phyloP scores from a whole-genome alignment of 1,284 basidiomycete species.

The Trichosporon sp. region DNA sequence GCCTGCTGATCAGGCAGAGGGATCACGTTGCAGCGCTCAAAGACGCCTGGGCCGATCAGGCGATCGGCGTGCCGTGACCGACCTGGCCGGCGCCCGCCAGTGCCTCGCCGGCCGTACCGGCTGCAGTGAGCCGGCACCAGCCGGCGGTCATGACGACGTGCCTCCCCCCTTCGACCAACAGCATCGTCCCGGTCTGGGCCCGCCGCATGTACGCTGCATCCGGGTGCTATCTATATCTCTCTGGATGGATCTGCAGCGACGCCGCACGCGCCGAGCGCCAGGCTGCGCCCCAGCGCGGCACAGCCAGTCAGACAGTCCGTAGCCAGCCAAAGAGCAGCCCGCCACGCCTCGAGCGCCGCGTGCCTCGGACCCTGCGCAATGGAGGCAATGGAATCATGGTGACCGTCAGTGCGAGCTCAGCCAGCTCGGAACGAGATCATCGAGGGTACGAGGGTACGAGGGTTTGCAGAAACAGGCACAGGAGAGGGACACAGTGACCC shows the following conservation, averaged over 20 bases:
- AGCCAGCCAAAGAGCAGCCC: background rate
- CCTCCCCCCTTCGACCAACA: background rate
- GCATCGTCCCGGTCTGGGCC: background rate
- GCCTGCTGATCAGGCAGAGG: background rate
- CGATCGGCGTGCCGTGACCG: slow-evolving; percentile 5
- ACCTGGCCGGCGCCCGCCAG: slow-evolving; percentile 4
- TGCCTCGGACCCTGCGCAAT: background rate
- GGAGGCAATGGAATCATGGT: background rate
- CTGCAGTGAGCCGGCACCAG: background rate
- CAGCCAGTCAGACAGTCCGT: too few relatives aligned
- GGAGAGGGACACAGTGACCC: background rate
- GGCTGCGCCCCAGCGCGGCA: too few relatives aligned
- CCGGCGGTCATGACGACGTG: slow-evolving; percentile 3
- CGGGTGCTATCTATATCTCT: slow-evolving; percentile 2
- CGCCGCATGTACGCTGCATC: too few relatives aligned
- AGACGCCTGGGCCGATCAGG: slow-evolving; percentile 5
- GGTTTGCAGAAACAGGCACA: background rate
- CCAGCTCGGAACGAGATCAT: background rate
- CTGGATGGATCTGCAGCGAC: background rate
- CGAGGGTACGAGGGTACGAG: background rate
- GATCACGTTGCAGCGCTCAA: background rate
- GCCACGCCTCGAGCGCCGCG: background rate
- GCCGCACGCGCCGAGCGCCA: too few relatives aligned
- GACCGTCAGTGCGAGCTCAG: background rate
- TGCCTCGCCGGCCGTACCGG: background rate